Evolutionary conservation across 2,329 filamentous ascomycete genomes (phyloP).

Genomic region (Penicillium oxalicum): DNA sequence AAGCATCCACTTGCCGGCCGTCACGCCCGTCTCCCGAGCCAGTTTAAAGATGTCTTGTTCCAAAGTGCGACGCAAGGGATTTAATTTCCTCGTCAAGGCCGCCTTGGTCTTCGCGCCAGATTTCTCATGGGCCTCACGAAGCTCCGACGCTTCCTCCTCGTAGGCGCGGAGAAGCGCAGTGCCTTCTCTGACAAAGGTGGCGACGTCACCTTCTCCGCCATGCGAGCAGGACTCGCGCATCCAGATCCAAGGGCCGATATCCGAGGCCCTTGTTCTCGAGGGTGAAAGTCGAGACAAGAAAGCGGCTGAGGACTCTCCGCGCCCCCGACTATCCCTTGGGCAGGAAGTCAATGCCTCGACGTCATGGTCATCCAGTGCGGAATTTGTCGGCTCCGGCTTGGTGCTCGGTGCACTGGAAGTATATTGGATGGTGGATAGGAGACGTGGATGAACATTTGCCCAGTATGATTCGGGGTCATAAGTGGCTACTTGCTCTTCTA

Average conservation of each 20-base stretch:
- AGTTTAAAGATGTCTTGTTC: slow-evolving; percentile 54
- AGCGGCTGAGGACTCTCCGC: slow-evolving; percentile 55
- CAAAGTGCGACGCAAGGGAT: slow-evolving; percentile 38
- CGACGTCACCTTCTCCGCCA: slow-evolving; percentile 41
- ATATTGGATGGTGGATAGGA: slow-evolving; percentile 32
- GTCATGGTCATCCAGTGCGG: slow-evolving; percentile 1
- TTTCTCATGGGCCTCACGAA: slow-evolving; percentile 47
- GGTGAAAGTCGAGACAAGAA: slow-evolving; percentile 68
- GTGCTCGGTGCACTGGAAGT: slow-evolving; percentile 1
- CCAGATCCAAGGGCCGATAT: slow-evolving; percentile 62
- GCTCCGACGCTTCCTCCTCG: slow-evolving; percentile 41
- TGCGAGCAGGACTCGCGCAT: slow-evolving; percentile 55
- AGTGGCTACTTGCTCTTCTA: slow-evolving; percentile 47
- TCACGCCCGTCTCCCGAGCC: slow-evolving; percentile 54
- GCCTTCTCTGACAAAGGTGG: slow-evolving; percentile 50
- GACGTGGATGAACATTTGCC: slow-evolving; percentile 26
- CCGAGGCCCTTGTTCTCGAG: slow-evolving; percentile 48
- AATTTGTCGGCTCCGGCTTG: neutral
- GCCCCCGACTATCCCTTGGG: slow-evolving; percentile 12
- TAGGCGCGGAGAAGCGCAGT: slow-evolving; percentile 50
- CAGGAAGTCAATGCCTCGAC: neutral
- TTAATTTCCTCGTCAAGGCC: slow-evolving; percentile 34
- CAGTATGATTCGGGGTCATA: slow-evolving; percentile 52
- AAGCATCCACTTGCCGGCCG: slow-evolving; percentile 55
- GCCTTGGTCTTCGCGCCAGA: slow-evolving; percentile 31